phyloP scores from a whole-genome alignment of 2,329 filamentous ascomycete genomes.

The Diaporthe sp. region DNA sequence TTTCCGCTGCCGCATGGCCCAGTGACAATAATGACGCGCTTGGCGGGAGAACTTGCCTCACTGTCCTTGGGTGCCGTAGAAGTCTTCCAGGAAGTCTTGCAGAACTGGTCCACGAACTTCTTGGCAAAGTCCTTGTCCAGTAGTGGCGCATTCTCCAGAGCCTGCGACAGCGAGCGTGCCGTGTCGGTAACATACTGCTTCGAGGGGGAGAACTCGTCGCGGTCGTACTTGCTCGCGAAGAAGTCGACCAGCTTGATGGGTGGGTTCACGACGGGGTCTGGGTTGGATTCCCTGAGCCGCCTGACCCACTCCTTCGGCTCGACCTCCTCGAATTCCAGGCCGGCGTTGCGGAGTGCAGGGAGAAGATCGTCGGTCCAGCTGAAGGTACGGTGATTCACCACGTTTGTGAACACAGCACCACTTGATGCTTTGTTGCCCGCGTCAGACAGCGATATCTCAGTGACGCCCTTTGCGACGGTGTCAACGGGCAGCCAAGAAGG shows the following conservation, averaged over 20 bases:
- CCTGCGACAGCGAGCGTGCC: constrained; percentile 54
- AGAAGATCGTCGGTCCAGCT: constrained; percentile 62
- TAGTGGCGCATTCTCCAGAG: constrained; percentile 50
- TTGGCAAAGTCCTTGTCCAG: constrained; percentile 45
- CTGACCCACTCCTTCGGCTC: constrained; percentile 55
- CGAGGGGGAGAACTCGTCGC: constrained; percentile 55
- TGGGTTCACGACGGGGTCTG: constrained; percentile 58
- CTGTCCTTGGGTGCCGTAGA: constrained; percentile 50
- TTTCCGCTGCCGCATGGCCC: constrained; percentile 55
- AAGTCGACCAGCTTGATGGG: constrained; percentile 64
- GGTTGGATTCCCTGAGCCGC: constrained; percentile 53
- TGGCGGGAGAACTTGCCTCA: background rate
- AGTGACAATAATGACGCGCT: constrained; percentile 47
- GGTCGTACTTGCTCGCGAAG: constrained; percentile 59
- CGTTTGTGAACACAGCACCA: constrained; percentile 54
- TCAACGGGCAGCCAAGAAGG: constrained; percentile 59
- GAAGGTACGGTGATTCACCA: constrained; percentile 59
- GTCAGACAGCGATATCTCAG: constrained; percentile 49
- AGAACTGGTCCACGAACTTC: constrained; percentile 51
- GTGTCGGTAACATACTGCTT: constrained; percentile 53
- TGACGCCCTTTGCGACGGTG: constrained; percentile 51
- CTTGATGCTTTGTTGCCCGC: background rate
- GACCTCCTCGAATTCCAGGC: constrained; percentile 57
- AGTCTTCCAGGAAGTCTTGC: constrained; percentile 49
- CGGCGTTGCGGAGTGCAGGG: constrained; percentile 55